These are phyloP conservation scores for Vaccinium macrocarpon DNA, from an alignment of 148 eudicot genomes.

Conservation along the genomic window DNA sequence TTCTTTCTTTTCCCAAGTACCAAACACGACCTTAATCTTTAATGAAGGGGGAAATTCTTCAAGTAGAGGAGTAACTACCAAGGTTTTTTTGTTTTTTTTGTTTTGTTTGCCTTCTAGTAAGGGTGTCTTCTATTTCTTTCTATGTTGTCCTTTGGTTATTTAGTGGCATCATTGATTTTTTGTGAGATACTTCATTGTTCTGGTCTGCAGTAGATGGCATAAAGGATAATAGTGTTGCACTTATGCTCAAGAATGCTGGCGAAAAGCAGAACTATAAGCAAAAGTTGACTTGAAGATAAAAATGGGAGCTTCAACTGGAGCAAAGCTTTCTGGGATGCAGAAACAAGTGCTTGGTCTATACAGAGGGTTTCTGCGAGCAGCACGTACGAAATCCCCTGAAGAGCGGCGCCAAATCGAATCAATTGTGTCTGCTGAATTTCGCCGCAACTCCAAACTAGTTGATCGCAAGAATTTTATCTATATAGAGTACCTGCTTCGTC, in stretches of 20 bases:
- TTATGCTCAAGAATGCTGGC: neutral
- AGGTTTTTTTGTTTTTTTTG: too few species aligned
- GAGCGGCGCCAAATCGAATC: constrained; percentile 57
- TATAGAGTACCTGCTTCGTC: constrained; percentile 80
- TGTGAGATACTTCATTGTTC: neutral
- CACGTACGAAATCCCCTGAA: constrained; percentile 68
- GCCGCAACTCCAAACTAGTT: constrained; percentile 55
- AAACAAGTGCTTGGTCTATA: constrained; percentile 82
- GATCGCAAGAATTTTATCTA: constrained; percentile 84
- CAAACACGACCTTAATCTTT: neutral
- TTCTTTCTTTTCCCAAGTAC: neutral
- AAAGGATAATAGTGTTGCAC: neutral
- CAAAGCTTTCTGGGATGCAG: constrained; percentile 86
- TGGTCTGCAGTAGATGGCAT: neutral
- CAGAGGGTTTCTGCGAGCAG: constrained; percentile 78
- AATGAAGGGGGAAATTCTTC: neutral
- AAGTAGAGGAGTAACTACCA: too few species aligned
- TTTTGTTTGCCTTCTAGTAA: neutral
- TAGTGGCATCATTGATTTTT: neutral
- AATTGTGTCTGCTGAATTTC: constrained; percentile 73
- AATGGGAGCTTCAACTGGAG: constrained; percentile 46
- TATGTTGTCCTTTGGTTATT: neutral
- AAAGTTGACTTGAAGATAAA: neutral
- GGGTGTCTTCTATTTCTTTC: neutral
- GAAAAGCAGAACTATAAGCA: neutral